phyloP scores from a whole-genome alignment of 176 grass and related monocot genomes.

The Chrysopogon serrulatus region DNA sequence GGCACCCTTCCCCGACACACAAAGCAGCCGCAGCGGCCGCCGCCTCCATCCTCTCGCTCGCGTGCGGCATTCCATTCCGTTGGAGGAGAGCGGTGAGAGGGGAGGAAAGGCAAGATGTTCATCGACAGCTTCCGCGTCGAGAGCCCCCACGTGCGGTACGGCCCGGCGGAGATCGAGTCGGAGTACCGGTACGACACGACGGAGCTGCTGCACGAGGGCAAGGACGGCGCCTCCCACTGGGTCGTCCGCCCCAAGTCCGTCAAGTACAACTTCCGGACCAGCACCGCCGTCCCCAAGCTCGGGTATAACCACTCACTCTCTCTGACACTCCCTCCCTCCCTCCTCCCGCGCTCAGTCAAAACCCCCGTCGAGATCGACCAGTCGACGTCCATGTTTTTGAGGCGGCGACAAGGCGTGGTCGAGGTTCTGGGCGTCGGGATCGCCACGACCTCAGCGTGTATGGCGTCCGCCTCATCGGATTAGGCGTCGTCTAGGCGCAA shows the following conservation, averaged over 20 bases:
- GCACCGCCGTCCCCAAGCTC: constrained; percentile 74
- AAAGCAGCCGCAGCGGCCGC: background rate
- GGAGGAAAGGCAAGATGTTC: constrained; percentile 52
- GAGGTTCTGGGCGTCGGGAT: too few species aligned
- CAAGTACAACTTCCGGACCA: constrained; percentile 80
- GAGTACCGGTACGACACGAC: constrained; percentile 93
- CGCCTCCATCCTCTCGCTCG: background rate
- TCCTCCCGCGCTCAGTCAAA: background rate
- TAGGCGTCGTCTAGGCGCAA: too few species aligned
- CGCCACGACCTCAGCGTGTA: too few species aligned
- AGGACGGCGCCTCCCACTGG: constrained; percentile 72
- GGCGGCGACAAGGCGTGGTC: too few species aligned
- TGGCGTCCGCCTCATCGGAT: too few species aligned
- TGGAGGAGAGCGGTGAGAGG: background rate
- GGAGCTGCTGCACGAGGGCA: constrained; percentile 82
- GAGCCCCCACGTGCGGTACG: constrained; percentile 79
- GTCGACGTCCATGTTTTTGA: too few species aligned
- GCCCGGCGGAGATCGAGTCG: constrained; percentile 72
- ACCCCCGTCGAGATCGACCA: background rate
- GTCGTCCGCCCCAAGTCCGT: constrained; percentile 81
- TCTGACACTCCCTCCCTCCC: too few species aligned
- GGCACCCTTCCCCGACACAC: background rate
- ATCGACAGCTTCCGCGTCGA: constrained; percentile 95
- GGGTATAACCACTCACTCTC: constrained; percentile 29
- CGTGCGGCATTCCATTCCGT: background rate